A percentile compares a stretch with the other conserved stretches of the same genome.
Evolutionary conservation across 768 basidiomycete genomes (phyloP).

Genomic region (Pleurotus tuoliensis): DNA sequence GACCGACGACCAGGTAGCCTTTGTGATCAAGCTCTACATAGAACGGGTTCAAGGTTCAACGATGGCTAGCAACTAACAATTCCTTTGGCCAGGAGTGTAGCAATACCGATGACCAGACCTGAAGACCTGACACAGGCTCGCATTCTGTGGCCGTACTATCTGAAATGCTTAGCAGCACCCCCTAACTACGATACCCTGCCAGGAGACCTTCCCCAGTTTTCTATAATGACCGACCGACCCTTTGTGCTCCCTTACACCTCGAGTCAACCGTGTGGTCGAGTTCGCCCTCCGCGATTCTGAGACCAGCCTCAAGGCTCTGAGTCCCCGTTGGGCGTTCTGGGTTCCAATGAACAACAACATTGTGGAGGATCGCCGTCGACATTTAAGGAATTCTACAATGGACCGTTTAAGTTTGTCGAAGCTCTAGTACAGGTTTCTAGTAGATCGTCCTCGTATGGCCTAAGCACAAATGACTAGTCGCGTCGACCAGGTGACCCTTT

Average conservation of each 20-base stretch:
- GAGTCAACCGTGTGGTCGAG: neutral
- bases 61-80: neutral
- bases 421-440: too few species aligned
- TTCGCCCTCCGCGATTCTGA: constrained; percentile 1
- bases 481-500: too few species aligned
- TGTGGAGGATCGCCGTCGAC: too few species aligned
- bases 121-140: neutral
- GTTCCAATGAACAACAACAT: too few species aligned
- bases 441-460: too few species aligned
- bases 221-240: neutral
- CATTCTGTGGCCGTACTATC: neutral
- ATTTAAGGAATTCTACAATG: too few species aligned
- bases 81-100: too few species aligned
- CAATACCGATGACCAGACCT: neutral
- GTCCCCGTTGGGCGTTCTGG: neutral
- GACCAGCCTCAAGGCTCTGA: constrained; percentile 1
- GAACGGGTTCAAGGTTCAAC: neutral
- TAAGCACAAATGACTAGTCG: too few species aligned
- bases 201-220: neutral
- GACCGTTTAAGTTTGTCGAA: too few species aligned
- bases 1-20: neutral
- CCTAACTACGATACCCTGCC: constrained; percentile 1
- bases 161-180: neutral
- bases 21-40: neutral
- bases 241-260: neutral